A percentile compares a stretch with the other conserved stretches of the same genome.
These are phyloP conservation scores for Venturia aucupariae DNA, from an alignment of 2,329 filamentous ascomycete genomes.

Conservation along the genomic window DNA sequence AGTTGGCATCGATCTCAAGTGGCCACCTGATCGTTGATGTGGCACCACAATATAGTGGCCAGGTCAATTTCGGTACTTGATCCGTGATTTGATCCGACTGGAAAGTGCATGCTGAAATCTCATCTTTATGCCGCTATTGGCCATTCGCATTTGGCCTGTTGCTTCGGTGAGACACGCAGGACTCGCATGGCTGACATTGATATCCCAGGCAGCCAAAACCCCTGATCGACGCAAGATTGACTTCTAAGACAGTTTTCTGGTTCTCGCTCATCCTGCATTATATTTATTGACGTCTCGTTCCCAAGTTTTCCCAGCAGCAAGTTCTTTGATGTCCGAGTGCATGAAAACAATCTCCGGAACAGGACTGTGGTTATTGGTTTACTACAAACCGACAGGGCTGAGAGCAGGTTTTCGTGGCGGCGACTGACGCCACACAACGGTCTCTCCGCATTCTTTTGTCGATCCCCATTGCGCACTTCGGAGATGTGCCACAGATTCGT, in stretches of 20 bases:
- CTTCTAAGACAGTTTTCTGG: not conserved
- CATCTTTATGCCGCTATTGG: not conserved
- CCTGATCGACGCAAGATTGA: not conserved
- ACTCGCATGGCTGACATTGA: not conserved
- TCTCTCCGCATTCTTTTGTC: not conserved
- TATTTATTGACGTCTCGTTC: not conserved
- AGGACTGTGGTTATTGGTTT: not conserved
- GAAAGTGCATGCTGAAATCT: not conserved
- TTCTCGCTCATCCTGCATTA: not conserved
- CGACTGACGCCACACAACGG: not conserved
- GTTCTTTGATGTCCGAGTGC: not conserved
- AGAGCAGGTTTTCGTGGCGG: not conserved
- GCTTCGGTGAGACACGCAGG: not conserved
- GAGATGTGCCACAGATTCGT: not conserved
- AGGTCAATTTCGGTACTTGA: not conserved
- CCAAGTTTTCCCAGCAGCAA: not conserved
- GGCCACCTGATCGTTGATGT: not conserved
- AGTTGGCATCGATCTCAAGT: not conserved
- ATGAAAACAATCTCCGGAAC: not conserved
- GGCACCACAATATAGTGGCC: not conserved
- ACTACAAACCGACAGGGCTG: not conserved
- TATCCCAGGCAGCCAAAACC: not conserved
- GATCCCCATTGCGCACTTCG: not conserved
- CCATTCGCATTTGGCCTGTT: not conserved
- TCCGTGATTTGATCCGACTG: not conserved